These are phyloP conservation scores for Vicia faba DNA, from an alignment of 306 rosid genomes.

Conservation along the genomic window DNA sequence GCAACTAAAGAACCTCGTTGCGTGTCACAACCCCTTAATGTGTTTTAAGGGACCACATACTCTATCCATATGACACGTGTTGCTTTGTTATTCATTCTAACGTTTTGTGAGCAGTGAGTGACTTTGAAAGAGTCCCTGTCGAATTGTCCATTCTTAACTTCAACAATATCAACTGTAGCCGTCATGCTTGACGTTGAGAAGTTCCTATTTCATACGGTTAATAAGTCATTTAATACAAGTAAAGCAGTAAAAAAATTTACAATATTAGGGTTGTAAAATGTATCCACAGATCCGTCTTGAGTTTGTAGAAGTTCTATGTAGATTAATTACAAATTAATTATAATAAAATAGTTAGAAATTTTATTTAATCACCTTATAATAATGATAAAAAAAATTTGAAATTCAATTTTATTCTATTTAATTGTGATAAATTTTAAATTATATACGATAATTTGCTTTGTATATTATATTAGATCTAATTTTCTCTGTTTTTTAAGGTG, in stretches of 20 bases:
- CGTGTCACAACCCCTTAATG: conserved; percentile 68
- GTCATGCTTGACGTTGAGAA: conserved; percentile 41
- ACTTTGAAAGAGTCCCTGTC: neutral
- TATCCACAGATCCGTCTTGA: too few relatives aligned
- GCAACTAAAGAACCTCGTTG: conserved; percentile 44
- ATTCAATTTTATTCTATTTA: too few relatives aligned
- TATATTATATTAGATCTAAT: too few relatives aligned
- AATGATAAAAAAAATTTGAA: too few relatives aligned
- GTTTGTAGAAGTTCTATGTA: too few relatives aligned
- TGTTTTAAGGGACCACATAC: conserved; percentile 53
- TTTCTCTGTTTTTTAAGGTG: too few relatives aligned
- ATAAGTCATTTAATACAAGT: neutral
- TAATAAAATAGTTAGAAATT: too few relatives aligned
- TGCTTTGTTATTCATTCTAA: neutral
- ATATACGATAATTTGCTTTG: too few relatives aligned
- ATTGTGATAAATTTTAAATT: too few relatives aligned
- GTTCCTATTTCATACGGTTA: neutral
- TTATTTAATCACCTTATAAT: too few relatives aligned
- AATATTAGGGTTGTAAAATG: too few relatives aligned
- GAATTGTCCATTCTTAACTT: neutral
- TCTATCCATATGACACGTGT: conserved; percentile 55
- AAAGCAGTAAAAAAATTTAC: neutral
- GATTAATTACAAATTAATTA: too few relatives aligned
- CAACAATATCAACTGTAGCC: conserved; percentile 40
- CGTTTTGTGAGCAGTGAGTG: neutral